These are phyloP conservation scores for Elsinoe necatrix DNA, from an alignment of 2,329 filamentous ascomycete species.

Conservation along the genomic window DNA sequence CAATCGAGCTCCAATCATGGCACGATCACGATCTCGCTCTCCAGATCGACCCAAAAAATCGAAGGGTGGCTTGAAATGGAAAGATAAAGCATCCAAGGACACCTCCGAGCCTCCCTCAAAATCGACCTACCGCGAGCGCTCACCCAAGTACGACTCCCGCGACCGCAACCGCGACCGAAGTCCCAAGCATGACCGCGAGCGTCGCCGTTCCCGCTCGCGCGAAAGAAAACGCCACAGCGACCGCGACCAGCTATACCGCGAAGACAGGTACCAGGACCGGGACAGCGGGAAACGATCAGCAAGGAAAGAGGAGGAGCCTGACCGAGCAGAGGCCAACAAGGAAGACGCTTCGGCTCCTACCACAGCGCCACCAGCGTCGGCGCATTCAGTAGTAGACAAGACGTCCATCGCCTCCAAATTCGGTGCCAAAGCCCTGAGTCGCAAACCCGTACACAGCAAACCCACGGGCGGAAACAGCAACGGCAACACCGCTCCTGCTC, in stretches of 20 bases:
- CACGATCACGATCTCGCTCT: slow-evolving; percentile 26
- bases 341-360: slow-evolving; percentile 1
- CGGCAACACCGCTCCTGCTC: not conserved
- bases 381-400: slow-evolving; percentile 12
- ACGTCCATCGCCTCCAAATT: slow-evolving; percentile 11
- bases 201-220: slow-evolving; percentile 8
- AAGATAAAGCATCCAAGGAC: slow-evolving; percentile 26
- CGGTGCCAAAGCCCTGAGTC: slow-evolving; percentile 2
- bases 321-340: slow-evolving; percentile 9
- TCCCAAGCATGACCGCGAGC: slow-evolving; percentile 16
- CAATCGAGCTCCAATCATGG: not conserved
- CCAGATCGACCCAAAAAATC: slow-evolving; percentile 27
- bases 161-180: slow-evolving; percentile 17
- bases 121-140: slow-evolving; percentile 30
- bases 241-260: slow-evolving; percentile 28
- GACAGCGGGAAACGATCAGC: slow-evolving; percentile 20
- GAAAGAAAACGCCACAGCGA: slow-evolving; percentile 20
- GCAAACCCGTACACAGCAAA: not conserved
- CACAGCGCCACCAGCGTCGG: slow-evolving; percentile 14
- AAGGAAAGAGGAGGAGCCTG: slow-evolving; percentile 14
- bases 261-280: slow-evolving; percentile 34
- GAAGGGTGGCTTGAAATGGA: slow-evolving; percentile 31
- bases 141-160: slow-evolving; percentile 24
- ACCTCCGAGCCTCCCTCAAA: slow-evolving; percentile 23
- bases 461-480: slow-evolving; percentile 17